Conservation (phyloP, 176 grass and related monocot genomes). For the Poa annua region DNA sequence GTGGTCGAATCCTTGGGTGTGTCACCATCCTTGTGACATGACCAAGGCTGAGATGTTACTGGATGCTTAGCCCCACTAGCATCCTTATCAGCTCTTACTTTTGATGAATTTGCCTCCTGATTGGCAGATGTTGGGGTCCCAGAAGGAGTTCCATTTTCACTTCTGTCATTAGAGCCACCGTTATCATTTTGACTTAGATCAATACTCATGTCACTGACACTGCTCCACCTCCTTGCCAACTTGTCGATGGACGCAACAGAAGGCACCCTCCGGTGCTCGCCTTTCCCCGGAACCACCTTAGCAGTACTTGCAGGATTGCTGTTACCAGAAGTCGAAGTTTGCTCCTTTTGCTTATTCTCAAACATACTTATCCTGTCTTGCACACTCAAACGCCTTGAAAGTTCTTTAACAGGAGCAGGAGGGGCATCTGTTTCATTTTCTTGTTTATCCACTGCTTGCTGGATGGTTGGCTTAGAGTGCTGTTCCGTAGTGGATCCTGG, state of each 20-base stretch:
- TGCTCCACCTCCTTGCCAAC: constrained; percentile 90
- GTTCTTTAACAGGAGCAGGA: constrained; percentile 34
- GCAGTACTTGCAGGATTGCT: constrained; percentile 49
- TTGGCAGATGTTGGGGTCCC: constrained; percentile 68
- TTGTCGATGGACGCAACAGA: constrained; percentile 90
- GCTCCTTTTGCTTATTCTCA: constrained; percentile 85
- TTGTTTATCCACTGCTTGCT: constrained; percentile 53
- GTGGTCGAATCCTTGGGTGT: constrained; percentile 30
- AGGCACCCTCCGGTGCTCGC: constrained; percentile 81
- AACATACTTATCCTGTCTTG: constrained; percentile 98
- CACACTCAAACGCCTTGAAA: constrained; percentile 81
- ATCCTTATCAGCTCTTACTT: constrained; percentile 52
- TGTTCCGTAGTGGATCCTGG: constrained; percentile 47
- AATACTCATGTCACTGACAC: constrained; percentile 96
- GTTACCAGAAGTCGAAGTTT: constrained; percentile 73
- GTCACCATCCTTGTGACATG: constrained; percentile 54
- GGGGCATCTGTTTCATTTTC: constrained; percentile 51
- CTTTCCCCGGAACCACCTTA: constrained; percentile 67
- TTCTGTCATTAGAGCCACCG: constrained; percentile 61
- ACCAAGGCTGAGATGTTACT: constrained; percentile 44
- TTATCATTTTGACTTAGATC: constrained; percentile 72
- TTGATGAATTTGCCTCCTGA: constrained; percentile 56
- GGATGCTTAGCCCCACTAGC: constrained; percentile 47
- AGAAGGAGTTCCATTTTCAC: constrained; percentile 60
- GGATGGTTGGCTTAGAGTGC: constrained; percentile 50